These are phyloP conservation scores for Melastoma candidum DNA, from an alignment of 441 rosid species.

Conservation along the genomic window DNA sequence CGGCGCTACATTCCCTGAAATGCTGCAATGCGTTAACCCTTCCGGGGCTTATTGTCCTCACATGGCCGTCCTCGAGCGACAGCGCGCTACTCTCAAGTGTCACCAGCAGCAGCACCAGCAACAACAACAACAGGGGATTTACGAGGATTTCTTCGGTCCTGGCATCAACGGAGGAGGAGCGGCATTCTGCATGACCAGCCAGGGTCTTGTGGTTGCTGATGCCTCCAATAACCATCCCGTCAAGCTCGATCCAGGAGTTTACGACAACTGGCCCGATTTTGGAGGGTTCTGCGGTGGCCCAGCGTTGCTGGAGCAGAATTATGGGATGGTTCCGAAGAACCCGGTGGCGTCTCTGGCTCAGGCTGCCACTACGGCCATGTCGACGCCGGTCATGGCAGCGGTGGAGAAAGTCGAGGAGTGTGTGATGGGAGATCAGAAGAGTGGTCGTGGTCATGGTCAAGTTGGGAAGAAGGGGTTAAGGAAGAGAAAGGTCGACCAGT, in stretches of 20 bases:
- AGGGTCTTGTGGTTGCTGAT: too few relatives aligned
- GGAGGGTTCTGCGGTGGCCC: too few relatives aligned
- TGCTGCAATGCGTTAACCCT: background rate
- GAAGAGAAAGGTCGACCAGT: slow-evolving; percentile 5
- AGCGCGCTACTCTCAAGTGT: background rate
- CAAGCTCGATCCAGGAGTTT: too few relatives aligned
- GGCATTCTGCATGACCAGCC: background rate
- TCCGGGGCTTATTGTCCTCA: slow-evolving; percentile 1
- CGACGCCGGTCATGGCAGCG: background rate
- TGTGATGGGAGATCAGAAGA: too few relatives aligned
- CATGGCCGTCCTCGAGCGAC: slow-evolving; percentile 3
- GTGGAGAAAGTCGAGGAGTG: slow-evolving; percentile 2
- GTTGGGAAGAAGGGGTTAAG: background rate
- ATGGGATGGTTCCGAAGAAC: too few relatives aligned
- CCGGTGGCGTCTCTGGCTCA: too few relatives aligned
- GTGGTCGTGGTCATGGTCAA: background rate
- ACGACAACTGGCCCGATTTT: too few relatives aligned
- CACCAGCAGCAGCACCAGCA: background rate
- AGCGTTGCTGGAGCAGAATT: too few relatives aligned
- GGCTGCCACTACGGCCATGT: too few relatives aligned
- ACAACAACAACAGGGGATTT: background rate
- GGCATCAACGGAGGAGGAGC: background rate
- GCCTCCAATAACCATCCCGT: too few relatives aligned
- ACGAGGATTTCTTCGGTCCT: background rate
- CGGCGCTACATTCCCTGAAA: background rate